These are phyloP conservation scores for Sugiyamaella grinbergsii DNA, from an alignment of 1,139 yeast genomes.

Conservation along the genomic window DNA sequence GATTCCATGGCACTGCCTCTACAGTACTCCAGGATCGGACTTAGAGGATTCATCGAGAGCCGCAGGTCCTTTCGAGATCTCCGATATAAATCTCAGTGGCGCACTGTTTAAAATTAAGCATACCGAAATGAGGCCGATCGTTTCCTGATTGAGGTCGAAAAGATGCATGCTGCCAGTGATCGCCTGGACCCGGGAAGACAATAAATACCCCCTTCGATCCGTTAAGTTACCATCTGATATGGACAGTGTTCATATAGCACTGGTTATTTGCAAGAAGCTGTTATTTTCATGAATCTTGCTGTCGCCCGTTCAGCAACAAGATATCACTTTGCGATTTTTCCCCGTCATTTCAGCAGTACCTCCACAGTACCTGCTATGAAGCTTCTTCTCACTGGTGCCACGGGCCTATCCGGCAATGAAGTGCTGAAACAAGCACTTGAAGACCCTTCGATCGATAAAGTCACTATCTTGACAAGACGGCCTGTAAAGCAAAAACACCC, in stretches of 20 bases:
- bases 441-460: slow-evolving; percentile 18
- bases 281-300: slow-evolving; percentile 3
- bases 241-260: no score
- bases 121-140: no score
- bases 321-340: not conserved
- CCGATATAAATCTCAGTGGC: no score
- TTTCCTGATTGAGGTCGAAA: no score
- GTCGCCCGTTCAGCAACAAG: not conserved
- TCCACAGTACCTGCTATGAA: slow-evolving; percentile 14
- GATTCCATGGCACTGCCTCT: no score
- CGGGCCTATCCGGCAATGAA: slow-evolving; percentile 19
- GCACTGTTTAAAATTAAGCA: no score
- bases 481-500: slow-evolving; percentile 18
- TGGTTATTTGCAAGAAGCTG: not conserved
- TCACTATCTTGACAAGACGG: slow-evolving; percentile 19
- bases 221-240: no score
- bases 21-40: no score
- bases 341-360: not conserved
- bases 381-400: slow-evolving; percentile 21
- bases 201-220: slow-evolving; percentile 6
- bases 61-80: no score
- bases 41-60: no score
- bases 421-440: slow-evolving; percentile 15
- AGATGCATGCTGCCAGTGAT: no score
- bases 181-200: no score